These are phyloP conservation scores for Syzygium jambos DNA, from an alignment of 345 rosid genomes.

Conservation along the genomic window DNA sequence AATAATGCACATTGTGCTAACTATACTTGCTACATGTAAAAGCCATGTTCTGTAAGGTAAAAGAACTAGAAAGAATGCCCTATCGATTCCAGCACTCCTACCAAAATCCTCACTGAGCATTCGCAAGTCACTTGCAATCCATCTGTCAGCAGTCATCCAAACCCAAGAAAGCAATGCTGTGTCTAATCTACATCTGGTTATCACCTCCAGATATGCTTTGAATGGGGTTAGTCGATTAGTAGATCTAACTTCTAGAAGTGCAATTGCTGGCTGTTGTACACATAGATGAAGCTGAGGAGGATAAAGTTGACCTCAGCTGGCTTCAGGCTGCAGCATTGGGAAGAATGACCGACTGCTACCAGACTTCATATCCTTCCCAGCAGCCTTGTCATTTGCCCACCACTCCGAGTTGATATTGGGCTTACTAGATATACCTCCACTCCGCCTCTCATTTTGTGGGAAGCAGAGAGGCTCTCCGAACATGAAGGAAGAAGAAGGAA, in stretches of 20 bases:
- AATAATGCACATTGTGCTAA: background rate
- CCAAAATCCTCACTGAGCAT: slow-evolving; percentile 9
- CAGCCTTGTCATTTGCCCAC: slow-evolving; percentile 87
- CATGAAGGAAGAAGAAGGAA: background rate
- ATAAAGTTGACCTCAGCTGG: slow-evolving; percentile 32
- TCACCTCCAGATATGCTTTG: background rate
- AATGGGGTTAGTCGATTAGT: background rate
- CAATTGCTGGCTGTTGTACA: background rate
- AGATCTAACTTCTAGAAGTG: background rate
- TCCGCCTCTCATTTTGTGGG: slow-evolving; percentile 1
- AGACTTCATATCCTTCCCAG: slow-evolving; percentile 41
- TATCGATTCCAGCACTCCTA: slow-evolving; percentile 21
- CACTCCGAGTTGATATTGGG: slow-evolving; percentile 46
- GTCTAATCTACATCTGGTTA: too few species aligned
- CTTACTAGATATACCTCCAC: slow-evolving; percentile 54
- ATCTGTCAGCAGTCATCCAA: too few species aligned
- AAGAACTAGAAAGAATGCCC: slow-evolving; percentile 31
- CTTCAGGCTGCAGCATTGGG: slow-evolving; percentile 76
- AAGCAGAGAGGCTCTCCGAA: background rate
- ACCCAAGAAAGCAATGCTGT: too few species aligned
- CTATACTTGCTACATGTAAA: background rate
- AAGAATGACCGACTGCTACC: slow-evolving; percentile 78
- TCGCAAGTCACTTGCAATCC: too few species aligned
- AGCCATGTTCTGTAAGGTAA: slow-evolving; percentile 11
- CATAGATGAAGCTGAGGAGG: background rate